A percentile compares a stretch with the other conserved stretches of the same genome.
These are phyloP conservation scores for Sicyos baderoa DNA, from an alignment of 306 rosid species.

Conservation along the genomic window DNA sequence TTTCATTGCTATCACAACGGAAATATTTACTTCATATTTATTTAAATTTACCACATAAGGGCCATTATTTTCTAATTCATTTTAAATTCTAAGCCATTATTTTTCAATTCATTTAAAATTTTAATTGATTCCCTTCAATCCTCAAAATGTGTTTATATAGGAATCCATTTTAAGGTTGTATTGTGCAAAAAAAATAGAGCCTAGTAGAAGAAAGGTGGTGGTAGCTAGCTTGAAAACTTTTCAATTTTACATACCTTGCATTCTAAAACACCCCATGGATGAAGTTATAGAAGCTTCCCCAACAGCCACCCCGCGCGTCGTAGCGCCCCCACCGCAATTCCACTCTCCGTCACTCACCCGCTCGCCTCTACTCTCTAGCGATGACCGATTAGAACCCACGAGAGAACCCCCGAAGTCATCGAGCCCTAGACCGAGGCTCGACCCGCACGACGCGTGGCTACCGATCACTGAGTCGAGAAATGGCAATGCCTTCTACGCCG, in stretches of 20 bases:
- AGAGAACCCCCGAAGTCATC: conserved; percentile 15
- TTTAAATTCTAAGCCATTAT: not conserved
- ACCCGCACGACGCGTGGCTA: conserved; percentile 43
- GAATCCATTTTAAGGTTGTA: not conserved
- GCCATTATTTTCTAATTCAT: too few species aligned
- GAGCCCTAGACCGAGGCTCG: conserved; percentile 16
- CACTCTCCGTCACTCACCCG: conserved; percentile 24
- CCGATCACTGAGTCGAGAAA: conserved; percentile 54
- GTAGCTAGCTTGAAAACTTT: not conserved
- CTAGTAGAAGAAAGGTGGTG: not conserved
- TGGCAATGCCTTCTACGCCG: conserved; percentile 45
- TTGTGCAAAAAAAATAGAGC: not conserved
- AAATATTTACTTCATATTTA: too few species aligned
- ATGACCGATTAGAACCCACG: conserved; percentile 1
- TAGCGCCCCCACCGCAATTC: conserved; percentile 21
- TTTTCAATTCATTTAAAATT: not conserved
- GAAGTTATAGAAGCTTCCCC: not conserved
- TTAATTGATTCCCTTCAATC: not conserved
- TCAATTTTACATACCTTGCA: not conserved
- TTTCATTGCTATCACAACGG: too few species aligned
- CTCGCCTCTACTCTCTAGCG: conserved; percentile 16
- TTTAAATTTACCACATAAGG: too few species aligned
- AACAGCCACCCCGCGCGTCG: not conserved
- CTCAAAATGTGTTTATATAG: not conserved
- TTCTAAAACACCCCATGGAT: not conserved